Evolutionary conservation across 345 rosid genomes (phyloP), one percentile per base, ranked within the genome.

Genomic region (Heritiera littoralis): DNA sequence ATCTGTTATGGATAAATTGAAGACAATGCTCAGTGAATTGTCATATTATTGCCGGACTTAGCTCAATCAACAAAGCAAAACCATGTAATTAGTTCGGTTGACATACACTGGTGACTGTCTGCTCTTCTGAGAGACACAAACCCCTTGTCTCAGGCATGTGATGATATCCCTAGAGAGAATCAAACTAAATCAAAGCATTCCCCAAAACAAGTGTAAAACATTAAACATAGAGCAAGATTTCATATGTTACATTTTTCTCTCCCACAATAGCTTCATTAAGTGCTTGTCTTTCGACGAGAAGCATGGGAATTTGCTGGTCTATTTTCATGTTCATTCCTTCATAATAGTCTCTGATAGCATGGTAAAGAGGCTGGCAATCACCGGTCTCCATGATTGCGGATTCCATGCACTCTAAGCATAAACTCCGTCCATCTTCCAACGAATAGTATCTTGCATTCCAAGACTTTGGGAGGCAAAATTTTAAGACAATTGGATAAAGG

Each of bases 61-160:
- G 46, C 23, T 32, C 28, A 6, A 38, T 75, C 7, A 58, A 32
- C 9, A 46, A 35, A 46, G 43, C 56, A 68, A 73, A 72, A 72
- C 17, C 17, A 10, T 55, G 8, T 6, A 23, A 75, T 51, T 23
- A 46, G n/a, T 2, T 65, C 56, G 76, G 54, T 72, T 43, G 51
- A 76, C 95, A 65, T 92, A 96, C 99, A 84, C 94, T 92, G 66
- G 95, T 82, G 63, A 94, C 94, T 11, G 98, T 96, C 78, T 92
- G 99, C 81, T 96, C 98, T 86, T 96, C 99, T 41, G 97, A 96
- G 78, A 96, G 92, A 74, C 99, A 94, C 72, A 96, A 86, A 18
- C 99, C 99, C 72, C 97, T 89, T 59, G 97, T 96, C 89, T 94
- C 99, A 30, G 97, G 99, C 97, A 94, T 87, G 85, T 96, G 97